Conservation (phyloP, 2,329 filamentous ascomycete genomes). For the Talaromyces sp. region DNA sequence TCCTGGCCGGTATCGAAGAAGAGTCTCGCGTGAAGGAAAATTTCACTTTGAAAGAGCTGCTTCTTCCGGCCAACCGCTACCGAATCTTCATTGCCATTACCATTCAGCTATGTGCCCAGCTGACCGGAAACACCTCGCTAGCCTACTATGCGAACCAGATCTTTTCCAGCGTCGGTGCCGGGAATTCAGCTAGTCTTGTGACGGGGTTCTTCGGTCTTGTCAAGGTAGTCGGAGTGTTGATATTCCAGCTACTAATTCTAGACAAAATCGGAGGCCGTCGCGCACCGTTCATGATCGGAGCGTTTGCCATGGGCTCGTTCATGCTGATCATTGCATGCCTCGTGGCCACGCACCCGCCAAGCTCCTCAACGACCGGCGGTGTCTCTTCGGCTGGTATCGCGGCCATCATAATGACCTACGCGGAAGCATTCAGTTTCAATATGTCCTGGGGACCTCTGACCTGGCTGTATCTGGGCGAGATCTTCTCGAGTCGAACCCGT, state of each 20-base stretch:
- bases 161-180: constrained; percentile 48
- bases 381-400: constrained; percentile 40
- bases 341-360: constrained; percentile 43
- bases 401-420: constrained; percentile 49
- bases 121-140: constrained; percentile 49
- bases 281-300: constrained; percentile 46
- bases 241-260: constrained; percentile 47
- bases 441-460: constrained; percentile 36
- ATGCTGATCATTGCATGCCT: constrained; percentile 52
- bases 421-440: constrained; percentile 42
- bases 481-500: constrained; percentile 33
- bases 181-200: constrained; percentile 44
- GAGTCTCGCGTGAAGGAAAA: constrained; percentile 44
- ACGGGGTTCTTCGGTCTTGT: constrained; percentile 52
- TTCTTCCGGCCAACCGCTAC: constrained; percentile 45
- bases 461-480: constrained; percentile 35
- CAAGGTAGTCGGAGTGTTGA: constrained; percentile 46
- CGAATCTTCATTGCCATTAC: constrained; percentile 47
- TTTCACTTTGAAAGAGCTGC: constrained; percentile 44
- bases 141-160: constrained; percentile 53
- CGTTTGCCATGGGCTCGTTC: constrained; percentile 48
- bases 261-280: constrained; percentile 49
- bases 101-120: constrained; percentile 48
- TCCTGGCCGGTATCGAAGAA: constrained; percentile 44
- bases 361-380: constrained; percentile 24